Evolutionary conservation across 2,329 filamentous ascomycete genomes (phyloP), one percentile per base, ranked within the genome.

Genomic region (Parastagonospora nodorum): DNA sequence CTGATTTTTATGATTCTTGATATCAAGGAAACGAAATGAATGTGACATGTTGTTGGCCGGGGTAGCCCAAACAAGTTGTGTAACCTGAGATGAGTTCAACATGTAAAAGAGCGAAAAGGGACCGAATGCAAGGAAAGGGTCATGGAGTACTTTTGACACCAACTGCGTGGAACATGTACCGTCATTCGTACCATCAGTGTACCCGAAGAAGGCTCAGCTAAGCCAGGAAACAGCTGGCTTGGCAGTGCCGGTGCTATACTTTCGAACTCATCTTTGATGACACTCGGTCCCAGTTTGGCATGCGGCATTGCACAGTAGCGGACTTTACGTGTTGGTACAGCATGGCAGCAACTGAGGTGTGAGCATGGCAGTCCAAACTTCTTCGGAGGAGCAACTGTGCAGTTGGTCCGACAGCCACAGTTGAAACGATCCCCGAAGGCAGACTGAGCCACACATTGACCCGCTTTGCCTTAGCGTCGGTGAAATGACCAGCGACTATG

Each of bases 31-130:
- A 12, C 39, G 39, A 16, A 42, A 42, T 35, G 42, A 44, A 36
- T n/a, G 42, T 44, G 32, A 44, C 50, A 53, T 53, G 35, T 37
- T 53, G 42, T 14, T 27, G 28, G 30, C 19, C 9, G 14, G 12
- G 28, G 27, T n/a, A 30, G 28, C 24, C 28, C 8, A 42, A 15
- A 27, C 39, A 42, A 42, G 12, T 29, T 9, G n/a, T 28, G 24
- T 29, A 29, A 42, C n/a, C 39, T 42, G 14, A 29, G 9, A 31
- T 7, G 7, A 15, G 24, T 30, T 31, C 9, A 15, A 29, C 14
- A 28, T 30, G 30, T n/a, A 31, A 42, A 42, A 24, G 39, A 42
- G 28, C 39, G 39, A 29, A 42, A 41, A 42, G 39, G 39, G 39
- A 30, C 39, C 39, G 30, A 28, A 15, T 28, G 30, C 39, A 14